Percentiles rank a stretch among this genome's conserved stretches.
Conservation (phyloP, 108 stramenopile genomes). For the Chaetoceros muelleri region DNA sequence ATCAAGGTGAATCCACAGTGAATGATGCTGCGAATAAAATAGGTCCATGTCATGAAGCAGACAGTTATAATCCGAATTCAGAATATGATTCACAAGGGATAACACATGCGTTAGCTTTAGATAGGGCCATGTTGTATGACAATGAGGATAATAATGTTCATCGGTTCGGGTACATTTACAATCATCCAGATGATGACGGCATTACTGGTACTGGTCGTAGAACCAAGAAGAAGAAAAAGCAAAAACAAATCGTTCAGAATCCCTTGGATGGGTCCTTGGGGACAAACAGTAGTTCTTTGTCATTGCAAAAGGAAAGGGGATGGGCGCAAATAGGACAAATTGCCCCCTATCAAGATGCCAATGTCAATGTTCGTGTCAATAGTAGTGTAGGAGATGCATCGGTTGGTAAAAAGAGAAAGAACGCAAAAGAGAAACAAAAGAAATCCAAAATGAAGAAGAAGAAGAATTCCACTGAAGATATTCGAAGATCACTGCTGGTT, state of each 20-base stretch:
- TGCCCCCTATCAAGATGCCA: not conserved
- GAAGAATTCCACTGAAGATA: conserved; percentile 6
- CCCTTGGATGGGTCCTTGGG: not conserved
- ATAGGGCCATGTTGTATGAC: no score
- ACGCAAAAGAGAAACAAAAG: conserved; percentile 2
- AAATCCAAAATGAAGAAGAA: conserved; percentile 4
- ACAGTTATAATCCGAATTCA: no score
- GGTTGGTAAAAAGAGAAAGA: no score
- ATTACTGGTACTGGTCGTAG: not conserved
- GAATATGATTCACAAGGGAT: no score
- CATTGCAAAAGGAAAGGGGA: not conserved
- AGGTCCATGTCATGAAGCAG: no score
- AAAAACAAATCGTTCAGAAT: not conserved
- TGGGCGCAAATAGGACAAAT: not conserved
- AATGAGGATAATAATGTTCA: not conserved
- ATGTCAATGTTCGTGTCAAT: not conserved
- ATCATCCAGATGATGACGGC: not conserved
- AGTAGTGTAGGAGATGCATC: no score
- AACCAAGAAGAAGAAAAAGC: conserved; percentile 6
- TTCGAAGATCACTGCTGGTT: not conserved
- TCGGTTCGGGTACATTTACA: not conserved
- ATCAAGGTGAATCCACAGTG: no score
- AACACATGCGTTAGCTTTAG: no score
- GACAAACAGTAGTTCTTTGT: not conserved
- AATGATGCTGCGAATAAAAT: no score